Conservation (phyloP, 2,329 filamentous ascomycete genomes). For the Aspergillus fumigatus region DNA sequence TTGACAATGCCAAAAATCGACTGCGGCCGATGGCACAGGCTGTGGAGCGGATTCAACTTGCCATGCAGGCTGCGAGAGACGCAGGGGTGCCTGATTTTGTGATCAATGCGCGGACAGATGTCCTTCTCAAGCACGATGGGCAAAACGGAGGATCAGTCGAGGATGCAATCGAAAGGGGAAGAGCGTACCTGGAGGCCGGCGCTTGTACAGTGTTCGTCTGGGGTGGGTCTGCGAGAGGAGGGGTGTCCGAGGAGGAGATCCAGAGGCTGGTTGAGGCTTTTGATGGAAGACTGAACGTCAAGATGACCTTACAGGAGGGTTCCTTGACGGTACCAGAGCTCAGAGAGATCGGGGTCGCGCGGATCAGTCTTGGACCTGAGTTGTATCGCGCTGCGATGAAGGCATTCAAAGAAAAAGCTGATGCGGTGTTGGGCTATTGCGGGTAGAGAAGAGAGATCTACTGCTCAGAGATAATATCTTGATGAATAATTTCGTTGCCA, state of each 20-base stretch:
- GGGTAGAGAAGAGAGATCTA: neutral
- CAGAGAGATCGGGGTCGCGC: slow-evolving; percentile 49
- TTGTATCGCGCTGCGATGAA: slow-evolving; percentile 42
- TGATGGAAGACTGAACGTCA: slow-evolving; percentile 49
- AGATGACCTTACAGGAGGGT: slow-evolving; percentile 36
- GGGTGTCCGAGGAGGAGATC: slow-evolving; percentile 45
- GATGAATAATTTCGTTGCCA: neutral
- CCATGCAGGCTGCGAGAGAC: slow-evolving; percentile 31
- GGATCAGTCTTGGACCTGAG: slow-evolving; percentile 52
- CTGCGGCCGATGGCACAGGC: slow-evolving; percentile 45
- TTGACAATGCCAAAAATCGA: slow-evolving; percentile 32
- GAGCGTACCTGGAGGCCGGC: slow-evolving; percentile 54
- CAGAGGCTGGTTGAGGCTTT: slow-evolving; percentile 46
- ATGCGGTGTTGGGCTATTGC: slow-evolving; percentile 15
- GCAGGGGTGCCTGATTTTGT: slow-evolving; percentile 53
- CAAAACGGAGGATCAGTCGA: slow-evolving; percentile 32
- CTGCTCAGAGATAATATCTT: neutral
- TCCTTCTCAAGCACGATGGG: slow-evolving; percentile 33
- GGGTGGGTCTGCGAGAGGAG: slow-evolving; percentile 46
- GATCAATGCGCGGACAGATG: slow-evolving; percentile 56
- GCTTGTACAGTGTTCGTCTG: slow-evolving; percentile 59
- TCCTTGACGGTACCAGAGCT: slow-evolving; percentile 43
- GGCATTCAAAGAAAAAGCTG: slow-evolving; percentile 26
- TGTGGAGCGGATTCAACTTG: slow-evolving; percentile 42
- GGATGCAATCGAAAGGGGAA: slow-evolving; percentile 52